Evolutionary conservation across 2,329 filamentous ascomycete genomes (phyloP).

Genomic region (Hyphodiscus sp.): DNA sequence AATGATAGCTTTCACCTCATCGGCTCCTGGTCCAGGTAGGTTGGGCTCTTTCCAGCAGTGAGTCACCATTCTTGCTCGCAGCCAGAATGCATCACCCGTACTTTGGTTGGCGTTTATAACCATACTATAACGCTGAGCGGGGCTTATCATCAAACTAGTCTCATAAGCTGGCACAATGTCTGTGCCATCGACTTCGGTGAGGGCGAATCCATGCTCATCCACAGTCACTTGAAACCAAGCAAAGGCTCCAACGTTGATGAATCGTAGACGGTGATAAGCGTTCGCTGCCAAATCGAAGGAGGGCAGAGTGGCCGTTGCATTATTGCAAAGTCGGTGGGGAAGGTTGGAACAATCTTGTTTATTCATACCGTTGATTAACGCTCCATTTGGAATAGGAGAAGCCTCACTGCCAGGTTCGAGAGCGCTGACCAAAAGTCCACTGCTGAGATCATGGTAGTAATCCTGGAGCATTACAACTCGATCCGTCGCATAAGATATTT

Average conservation of each 20-base stretch:
- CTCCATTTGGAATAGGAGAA: constrained; percentile 40
- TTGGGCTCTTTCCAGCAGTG: constrained; percentile 51
- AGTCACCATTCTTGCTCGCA: constrained; percentile 55
- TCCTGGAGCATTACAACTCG: constrained; percentile 63
- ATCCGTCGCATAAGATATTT: constrained; percentile 50
- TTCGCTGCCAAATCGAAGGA: constrained; percentile 43
- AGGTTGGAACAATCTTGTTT: constrained; percentile 33
- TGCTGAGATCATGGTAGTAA: constrained; percentile 59
- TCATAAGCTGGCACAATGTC: constrained; percentile 54
- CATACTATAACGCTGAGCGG: constrained; percentile 66
- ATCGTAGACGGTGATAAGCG: constrained; percentile 56
- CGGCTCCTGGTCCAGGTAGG: constrained; percentile 35
- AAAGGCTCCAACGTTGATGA: constrained; percentile 66
- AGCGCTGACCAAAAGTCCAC: constrained; percentile 32
- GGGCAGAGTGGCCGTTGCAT: constrained; percentile 32
- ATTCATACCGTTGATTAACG: constrained; percentile 39
- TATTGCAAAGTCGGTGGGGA: constrained; percentile 39
- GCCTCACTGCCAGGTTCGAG: constrained; percentile 37
- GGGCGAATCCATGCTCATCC: constrained; percentile 57
- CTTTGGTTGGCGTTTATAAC: constrained; percentile 55
- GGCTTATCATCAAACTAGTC: constrained; percentile 57
- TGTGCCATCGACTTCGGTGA: constrained; percentile 67
- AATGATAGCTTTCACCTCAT: constrained; percentile 44
- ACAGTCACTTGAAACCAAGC: constrained; percentile 66
- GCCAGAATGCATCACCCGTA: constrained; percentile 50